These are phyloP conservation scores for Cinnamomum chago DNA, from an alignment of 164 flowering plant genomes.

Conservation along the genomic window DNA sequence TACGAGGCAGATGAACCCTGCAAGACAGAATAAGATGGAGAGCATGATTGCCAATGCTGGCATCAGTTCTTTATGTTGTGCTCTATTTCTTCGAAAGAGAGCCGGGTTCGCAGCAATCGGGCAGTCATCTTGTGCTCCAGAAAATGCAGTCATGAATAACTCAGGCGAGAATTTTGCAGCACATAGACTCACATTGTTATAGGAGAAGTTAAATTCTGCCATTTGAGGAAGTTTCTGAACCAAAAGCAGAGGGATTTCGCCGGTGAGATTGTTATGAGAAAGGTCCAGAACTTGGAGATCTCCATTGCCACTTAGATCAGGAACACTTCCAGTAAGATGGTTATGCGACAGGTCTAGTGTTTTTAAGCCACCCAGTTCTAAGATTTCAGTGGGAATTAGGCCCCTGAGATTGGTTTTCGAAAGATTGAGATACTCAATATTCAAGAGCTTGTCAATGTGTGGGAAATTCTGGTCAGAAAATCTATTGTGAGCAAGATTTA, in stretches of 20 bases:
- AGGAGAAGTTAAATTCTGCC: conserved; percentile 25
- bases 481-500: conserved; percentile 70
- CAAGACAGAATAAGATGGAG: conserved; percentile 46
- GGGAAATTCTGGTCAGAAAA: conserved; percentile 53
- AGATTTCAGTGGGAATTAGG: conserved; percentile 41
- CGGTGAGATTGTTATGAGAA: conserved; percentile 23
- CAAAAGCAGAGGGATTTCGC: conserved; percentile 16
- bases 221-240: conserved; percentile 14
- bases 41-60: conserved; percentile 52
- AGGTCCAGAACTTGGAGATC: conserved; percentile 55
- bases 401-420: conserved; percentile 49
- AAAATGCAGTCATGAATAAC: conserved; percentile 10
- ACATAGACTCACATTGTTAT: conserved; percentile 21
- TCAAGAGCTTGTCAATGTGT: conserved; percentile 26
- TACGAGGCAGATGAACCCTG: conserved; percentile 54
- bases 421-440: conserved; percentile 64
- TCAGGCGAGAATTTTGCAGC: conserved; percentile 11
- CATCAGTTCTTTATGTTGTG: conserved; percentile 40
- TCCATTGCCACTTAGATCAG: conserved; percentile 23
- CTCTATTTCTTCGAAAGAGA: conserved; percentile 30
- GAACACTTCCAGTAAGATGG: conserved; percentile 53
- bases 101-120: conserved; percentile 25
- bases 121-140: conserved; percentile 14
- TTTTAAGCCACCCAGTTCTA: conserved; percentile 34
- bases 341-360: conserved; percentile 66